Evolutionary conservation across 257 asterid species (phyloP).

Genomic region (Fraxinus cuspidata): DNA sequence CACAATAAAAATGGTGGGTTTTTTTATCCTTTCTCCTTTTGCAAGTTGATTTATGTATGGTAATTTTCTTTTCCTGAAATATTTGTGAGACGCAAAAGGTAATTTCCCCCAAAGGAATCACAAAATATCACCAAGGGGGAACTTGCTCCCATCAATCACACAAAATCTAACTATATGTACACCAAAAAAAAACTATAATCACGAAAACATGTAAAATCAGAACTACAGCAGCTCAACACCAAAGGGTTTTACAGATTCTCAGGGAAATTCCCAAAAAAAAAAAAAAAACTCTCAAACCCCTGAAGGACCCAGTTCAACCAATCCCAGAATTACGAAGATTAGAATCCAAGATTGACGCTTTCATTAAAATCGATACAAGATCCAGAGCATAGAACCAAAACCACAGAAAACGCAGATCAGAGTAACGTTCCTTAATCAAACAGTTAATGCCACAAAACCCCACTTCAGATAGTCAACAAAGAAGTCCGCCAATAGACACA

Average conservation of each 20-base stretch:
- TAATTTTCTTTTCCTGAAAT: slow-evolving; percentile 27
- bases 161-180: slow-evolving; percentile 41
- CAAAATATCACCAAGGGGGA: slow-evolving; percentile 41
- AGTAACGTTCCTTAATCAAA: slow-evolving; percentile 33
- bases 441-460: slow-evolving; percentile 30
- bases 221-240: slow-evolving; percentile 17
- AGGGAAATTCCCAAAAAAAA: slow-evolving; percentile 14
- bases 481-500: slow-evolving; percentile 30
- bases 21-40: slow-evolving; percentile 22
- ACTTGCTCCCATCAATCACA: slow-evolving; percentile 35
- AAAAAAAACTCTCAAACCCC: slow-evolving; percentile 25
- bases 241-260: slow-evolving; percentile 4
- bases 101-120: slow-evolving; percentile 39
- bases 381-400: slow-evolving; percentile 45
- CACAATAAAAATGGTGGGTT: slow-evolving; percentile 73
- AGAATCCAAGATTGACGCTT: slow-evolving; percentile 46
- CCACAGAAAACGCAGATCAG: slow-evolving; percentile 28
- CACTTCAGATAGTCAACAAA: slow-evolving; percentile 14
- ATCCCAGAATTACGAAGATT: slow-evolving; percentile 69
- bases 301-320: slow-evolving; percentile 51
- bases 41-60: slow-evolving; percentile 25
- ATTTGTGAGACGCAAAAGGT: slow-evolving; percentile 25
- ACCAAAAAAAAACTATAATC: slow-evolving; percentile 28
- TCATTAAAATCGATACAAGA: slow-evolving; percentile 52
- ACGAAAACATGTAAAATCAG: slow-evolving; percentile 22